These are phyloP conservation scores for Penicillium sp. DNA, from an alignment of 2,329 filamentous ascomycete genomes.

Conservation along the genomic window DNA sequence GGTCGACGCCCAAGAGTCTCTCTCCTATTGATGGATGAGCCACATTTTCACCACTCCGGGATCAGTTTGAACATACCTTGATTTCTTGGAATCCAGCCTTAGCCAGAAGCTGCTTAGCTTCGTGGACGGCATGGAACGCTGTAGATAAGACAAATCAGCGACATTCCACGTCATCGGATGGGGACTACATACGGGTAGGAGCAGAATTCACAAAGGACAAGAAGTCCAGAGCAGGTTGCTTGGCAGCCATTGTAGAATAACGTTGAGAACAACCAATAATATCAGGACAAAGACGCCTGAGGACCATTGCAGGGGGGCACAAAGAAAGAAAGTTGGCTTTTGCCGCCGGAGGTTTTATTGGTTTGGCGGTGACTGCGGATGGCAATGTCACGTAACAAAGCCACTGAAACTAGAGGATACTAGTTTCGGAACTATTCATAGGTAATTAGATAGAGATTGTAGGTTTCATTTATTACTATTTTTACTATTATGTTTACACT, in stretches of 20 bases:
- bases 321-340: conserved; percentile 4
- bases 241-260: conserved; percentile 34
- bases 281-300: conserved; percentile 13
- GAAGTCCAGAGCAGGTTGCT: conserved; percentile 71
- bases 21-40: conserved; percentile 56
- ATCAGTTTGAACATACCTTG: conserved; percentile 51
- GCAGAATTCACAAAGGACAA: conserved; percentile 92
- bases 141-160: conserved; percentile 15
- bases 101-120: conserved; percentile 71
- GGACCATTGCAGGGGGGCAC: conserved; percentile 7
- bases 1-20: conserved; percentile 79
- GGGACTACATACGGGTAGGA: conserved; percentile 70
- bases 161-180: conserved; percentile 1
- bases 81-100: conserved; percentile 84
- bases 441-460: neutral
- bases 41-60: neutral
- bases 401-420: neutral
- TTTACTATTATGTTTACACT: too few relatives aligned
- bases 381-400: conserved; percentile 2
- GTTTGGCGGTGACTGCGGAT: conserved; percentile 12
- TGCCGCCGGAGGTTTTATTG: neutral
- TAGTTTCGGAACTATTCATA: neutral
- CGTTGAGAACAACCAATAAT: conserved; percentile 16
- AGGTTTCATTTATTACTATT: neutral
- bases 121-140: conserved; percentile 94